Base-by-base conservation (phyloP, 2,329 filamentous ascomycete genomes). In the Paraconiothyrium brasiliense region DNA sequence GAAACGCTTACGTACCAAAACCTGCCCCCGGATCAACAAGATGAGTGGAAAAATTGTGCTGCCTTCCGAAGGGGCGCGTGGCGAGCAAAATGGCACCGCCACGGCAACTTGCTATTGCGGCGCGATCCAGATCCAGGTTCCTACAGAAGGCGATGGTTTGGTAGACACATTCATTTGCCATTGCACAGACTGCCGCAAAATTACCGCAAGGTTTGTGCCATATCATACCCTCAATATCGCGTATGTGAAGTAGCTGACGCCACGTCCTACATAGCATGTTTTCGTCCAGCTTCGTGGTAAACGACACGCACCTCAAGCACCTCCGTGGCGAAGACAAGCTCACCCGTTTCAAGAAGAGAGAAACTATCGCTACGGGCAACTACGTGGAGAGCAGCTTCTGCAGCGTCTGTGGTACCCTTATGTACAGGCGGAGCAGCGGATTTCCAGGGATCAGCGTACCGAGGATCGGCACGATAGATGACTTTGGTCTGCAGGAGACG, bases 381-480 rank as follows among this genome's bases (percentile, higher is more conserved):
- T 52, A 55, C 37, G 41, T 54, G 50, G 37, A 41, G 20, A 54
- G 41, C 14, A 41, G 37, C 34, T 54, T 54, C 50, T 54, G 50
- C 35, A 54, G 50, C 14, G 22, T 43, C 16, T 54, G 50, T 22
- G 50, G 50, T 20, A 41, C 50, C 20, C 50, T 54, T 9, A 54
- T 54, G 50, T 54, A 54, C 11, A 34, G 50, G 6, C 11, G 34
- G n/a, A 43, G 35, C 4, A 27, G 20, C 20, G 37, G 50, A 11
- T 76, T 39, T 47, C 67, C 7, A 4, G 54, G 54, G n/a, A 22
- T 22, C 6, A 62, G 56, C 34, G 51, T 62, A 10, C 60, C 56
- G 20, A 77, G 87, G 0, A 82, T 87, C 49, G 87, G 87, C 0
- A 88, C 84, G 1, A 82, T 90, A 2, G 87, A 89, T 69, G 87